Evolutionary conservation across 768 basidiomycete genomes (phyloP).

Genomic region (Auriscalpium orientale): DNA sequence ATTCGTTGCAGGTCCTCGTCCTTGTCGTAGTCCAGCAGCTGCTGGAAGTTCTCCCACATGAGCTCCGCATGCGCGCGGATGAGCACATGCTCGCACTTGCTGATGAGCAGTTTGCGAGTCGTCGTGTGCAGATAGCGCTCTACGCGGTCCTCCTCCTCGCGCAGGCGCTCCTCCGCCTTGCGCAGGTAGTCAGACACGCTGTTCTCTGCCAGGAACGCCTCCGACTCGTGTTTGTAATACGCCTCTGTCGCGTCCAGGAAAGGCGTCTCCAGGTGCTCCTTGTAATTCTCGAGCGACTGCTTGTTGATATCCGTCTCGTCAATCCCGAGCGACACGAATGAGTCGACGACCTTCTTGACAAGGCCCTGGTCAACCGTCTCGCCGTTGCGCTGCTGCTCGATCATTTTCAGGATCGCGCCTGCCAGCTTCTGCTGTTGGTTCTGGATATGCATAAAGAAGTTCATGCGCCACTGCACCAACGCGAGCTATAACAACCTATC

Average conservation of each 20-base stretch:
- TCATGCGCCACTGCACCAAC: constrained; percentile 90
- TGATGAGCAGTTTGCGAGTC: constrained; percentile 74
- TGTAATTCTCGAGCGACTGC: constrained; percentile 89
- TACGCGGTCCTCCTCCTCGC: constrained; percentile 92
- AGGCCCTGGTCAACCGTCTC: constrained; percentile 89
- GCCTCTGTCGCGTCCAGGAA: constrained; percentile 86
- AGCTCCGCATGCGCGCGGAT: constrained; percentile 77
- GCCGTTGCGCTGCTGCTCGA: constrained; percentile 91
- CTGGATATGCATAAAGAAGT: constrained; percentile 88
- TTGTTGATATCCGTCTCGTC: constrained; percentile 91
- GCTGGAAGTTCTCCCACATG: constrained; percentile 93
- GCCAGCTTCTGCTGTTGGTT: constrained; percentile 76
- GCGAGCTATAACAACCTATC: constrained; percentile 52
- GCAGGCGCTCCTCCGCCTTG: constrained; percentile 87
- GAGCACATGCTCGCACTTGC: constrained; percentile 85
- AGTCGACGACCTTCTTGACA: constrained; percentile 91
- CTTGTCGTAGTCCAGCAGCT: constrained; percentile 84
- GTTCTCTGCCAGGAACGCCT: constrained; percentile 82
- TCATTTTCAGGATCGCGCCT: constrained; percentile 77
- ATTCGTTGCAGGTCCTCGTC: constrained; percentile 92
- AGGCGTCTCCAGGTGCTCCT: constrained; percentile 80
- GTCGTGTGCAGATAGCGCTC: constrained; percentile 88
- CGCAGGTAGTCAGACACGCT: constrained; percentile 91
- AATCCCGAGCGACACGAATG: constrained; percentile 89
- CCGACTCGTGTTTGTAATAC: constrained; percentile 90